Evolutionary conservation across 108 stramenopile genomes (phyloP).

Genomic region (Nitzschia sp.): DNA sequence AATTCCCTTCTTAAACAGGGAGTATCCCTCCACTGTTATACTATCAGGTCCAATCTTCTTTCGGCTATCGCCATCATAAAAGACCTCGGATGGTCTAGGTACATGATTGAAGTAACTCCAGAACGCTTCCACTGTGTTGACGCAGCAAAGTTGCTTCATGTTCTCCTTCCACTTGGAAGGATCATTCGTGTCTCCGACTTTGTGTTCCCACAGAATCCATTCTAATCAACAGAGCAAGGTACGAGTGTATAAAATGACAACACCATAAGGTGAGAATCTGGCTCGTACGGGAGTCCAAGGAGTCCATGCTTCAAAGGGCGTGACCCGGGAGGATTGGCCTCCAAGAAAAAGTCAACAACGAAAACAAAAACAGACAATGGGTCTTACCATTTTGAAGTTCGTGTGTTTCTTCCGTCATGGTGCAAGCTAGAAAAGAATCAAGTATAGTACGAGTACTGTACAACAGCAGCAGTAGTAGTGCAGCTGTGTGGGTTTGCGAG

Average conservation of each 20-base stretch:
- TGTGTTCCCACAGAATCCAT: slow-evolving; percentile 91
- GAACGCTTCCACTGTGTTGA: slow-evolving; percentile 88
- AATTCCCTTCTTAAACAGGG: slow-evolving; percentile 92
- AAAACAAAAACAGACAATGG: no score
- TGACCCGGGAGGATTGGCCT: no score
- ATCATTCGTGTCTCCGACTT: slow-evolving; percentile 47
- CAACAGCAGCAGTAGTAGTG: no score
- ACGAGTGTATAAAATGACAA: neutral
- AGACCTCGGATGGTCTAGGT: slow-evolving; percentile 77
- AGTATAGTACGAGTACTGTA: no score
- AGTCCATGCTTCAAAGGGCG: no score
- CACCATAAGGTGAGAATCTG: neutral
- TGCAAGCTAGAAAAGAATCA: no score
- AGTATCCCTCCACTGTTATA: slow-evolving; percentile 86
- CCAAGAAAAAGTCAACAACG: no score
- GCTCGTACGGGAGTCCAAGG: no score
- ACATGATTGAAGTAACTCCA: slow-evolving; percentile 89
- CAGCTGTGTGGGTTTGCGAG: no score
- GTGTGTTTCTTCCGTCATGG: slow-evolving; percentile 42
- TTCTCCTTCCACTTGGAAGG: slow-evolving; percentile 82
- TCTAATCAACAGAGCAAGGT: slow-evolving; percentile 34
- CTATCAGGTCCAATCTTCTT: slow-evolving; percentile 72
- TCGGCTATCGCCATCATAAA: slow-evolving; percentile 81
- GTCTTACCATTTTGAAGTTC: slow-evolving; percentile 48
- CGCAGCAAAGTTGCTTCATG: slow-evolving; percentile 80